Evolutionary conservation across 2,329 filamentous ascomycete genomes (phyloP).

Genomic region (Shiraia sp.): DNA sequence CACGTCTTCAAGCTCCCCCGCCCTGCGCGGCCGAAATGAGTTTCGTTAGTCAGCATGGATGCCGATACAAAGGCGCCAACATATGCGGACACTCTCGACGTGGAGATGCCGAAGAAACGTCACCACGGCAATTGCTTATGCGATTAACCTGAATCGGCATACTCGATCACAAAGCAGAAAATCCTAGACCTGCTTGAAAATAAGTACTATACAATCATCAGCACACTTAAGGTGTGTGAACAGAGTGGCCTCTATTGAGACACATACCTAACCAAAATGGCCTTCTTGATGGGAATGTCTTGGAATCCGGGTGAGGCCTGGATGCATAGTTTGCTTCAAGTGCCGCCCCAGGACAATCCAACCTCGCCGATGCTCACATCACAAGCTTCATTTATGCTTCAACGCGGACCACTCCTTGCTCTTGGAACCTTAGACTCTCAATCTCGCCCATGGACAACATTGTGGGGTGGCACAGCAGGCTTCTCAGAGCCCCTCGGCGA

Average conservation of each 20-base stretch:
- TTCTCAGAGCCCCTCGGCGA: slow-evolving; percentile 67
- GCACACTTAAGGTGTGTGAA: too few relatives aligned
- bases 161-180: too few relatives aligned
- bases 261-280: slow-evolving; percentile 32
- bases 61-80: too few relatives aligned
- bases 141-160: background rate
- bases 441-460: slow-evolving; percentile 72
- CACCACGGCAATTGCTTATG: background rate
- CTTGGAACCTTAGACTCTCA: slow-evolving; percentile 71
- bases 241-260: too few relatives aligned
- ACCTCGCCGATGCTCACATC: slow-evolving; percentile 66
- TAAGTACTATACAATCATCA: too few relatives aligned
- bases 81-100: too few relatives aligned
- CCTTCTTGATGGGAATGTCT: slow-evolving; percentile 50
- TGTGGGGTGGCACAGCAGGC: slow-evolving; percentile 75
- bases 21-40: too few relatives aligned
- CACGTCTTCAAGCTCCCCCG: too few relatives aligned
- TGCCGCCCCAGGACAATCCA: slow-evolving; percentile 66
- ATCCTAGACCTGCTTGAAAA: too few relatives aligned
- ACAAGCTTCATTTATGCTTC: slow-evolving; percentile 64
- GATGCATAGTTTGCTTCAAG: slow-evolving; percentile 65
- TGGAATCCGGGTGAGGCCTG: slow-evolving; percentile 70
- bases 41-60: background rate
- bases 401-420: slow-evolving; percentile 68
- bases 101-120: too few relatives aligned